Evolutionary conservation across 345 rosid genomes (phyloP).

Genomic region (Sonneratia caseolaris): DNA sequence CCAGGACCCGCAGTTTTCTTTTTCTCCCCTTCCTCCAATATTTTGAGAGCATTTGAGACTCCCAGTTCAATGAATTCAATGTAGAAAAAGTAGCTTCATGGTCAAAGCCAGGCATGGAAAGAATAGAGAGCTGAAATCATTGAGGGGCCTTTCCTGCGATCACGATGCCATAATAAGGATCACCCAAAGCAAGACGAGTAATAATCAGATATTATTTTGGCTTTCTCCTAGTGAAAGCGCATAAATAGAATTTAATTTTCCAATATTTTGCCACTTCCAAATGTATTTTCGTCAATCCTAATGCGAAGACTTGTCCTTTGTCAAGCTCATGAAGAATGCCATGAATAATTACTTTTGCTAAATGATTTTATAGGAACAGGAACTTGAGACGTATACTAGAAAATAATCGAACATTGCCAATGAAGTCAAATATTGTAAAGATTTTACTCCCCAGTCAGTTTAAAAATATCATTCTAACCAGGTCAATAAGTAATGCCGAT

Average conservation of each 20-base stretch:
- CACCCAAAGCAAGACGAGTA: not conserved
- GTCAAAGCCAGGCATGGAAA: constrained; percentile 3
- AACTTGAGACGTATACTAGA: not conserved
- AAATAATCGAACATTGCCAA: not conserved
- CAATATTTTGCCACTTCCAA: not conserved
- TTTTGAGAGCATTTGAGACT: not conserved
- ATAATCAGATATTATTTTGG: not conserved
- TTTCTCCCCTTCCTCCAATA: not conserved
- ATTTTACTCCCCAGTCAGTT: not conserved
- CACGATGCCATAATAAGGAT: not conserved
- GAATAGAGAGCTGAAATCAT: constrained; percentile 4
- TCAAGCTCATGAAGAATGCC: not conserved
- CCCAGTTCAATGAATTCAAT: constrained; percentile 6
- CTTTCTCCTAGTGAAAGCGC: not conserved
- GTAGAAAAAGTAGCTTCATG: constrained; percentile 4
- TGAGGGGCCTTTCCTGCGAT: not conserved
- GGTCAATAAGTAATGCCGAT: not conserved
- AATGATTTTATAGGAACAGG: not conserved
- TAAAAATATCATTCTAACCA: not conserved
- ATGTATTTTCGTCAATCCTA: not conserved
- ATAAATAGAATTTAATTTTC: not conserved
- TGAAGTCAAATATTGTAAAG: not conserved
- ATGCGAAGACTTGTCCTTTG: not conserved
- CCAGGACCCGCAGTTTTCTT: not conserved
- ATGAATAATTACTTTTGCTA: not conserved